Base-by-base conservation (phyloP, 1,139 yeast genomes). In the Saccharomyces hybrid region DNA sequence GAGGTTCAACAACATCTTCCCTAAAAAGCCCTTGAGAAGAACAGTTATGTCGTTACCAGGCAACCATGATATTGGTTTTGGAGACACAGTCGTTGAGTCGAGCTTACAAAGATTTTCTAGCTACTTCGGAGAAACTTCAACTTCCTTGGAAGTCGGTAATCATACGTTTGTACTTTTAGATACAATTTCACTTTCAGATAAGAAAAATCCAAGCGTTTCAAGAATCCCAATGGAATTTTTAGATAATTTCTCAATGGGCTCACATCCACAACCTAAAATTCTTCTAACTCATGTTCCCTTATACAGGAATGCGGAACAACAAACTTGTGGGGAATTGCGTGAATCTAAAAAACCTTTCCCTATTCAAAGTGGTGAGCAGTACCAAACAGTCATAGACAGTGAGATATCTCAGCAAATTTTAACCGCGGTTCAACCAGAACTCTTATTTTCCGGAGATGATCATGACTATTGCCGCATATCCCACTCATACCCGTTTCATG, bases 61-160 rank as follows among this genome's bases (percentile, higher is more conserved):
- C 2, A 93, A 93, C 66, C 99, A 93, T 68, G 99, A 93, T 68
- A 88, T 93, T 61, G 99, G 99, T 0, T 91, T 86, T 69, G 96
- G 95, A 38, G 80, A 83, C 55, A 81, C 84, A 1, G 76, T 81
- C 7, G 75, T 79, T 11, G 79, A 78, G 27, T 70, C 75, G 2
- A 80, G 84, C 31, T 69, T 79, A 51, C 73, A 81, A 32, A 75
- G 98, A 59, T 93, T 91, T 70, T 72, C 78, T 25, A 74, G 84
- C 2, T 79, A 77, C 65, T 91, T 89, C 69, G 99, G 99, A 2
- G 83, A 75, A 50, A 70, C 84, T 3, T 77, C 86, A 8, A 80
- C 85, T 54, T 76, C 77, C 32, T 73, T 77, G 53, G 73, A 80
- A 20, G 72, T 81, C 32, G 97, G 95, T 1, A 88, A 88, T 65